These are phyloP conservation scores for Brachypodium distachyon DNA, from an alignment of 202 grass and related monocot species.

Conservation along the genomic window DNA sequence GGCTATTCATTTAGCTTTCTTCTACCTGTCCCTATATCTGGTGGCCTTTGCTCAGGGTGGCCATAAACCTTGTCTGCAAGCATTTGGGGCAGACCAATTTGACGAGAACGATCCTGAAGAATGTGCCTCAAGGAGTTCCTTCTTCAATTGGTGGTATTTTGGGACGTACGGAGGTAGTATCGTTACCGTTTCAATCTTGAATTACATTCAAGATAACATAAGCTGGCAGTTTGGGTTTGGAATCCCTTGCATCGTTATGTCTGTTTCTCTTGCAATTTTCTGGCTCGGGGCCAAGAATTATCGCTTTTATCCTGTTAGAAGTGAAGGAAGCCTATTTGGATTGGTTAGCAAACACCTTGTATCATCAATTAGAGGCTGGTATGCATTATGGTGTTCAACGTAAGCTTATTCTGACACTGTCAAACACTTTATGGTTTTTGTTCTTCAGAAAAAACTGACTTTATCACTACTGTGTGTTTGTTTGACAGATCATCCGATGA, in stretches of 20 bases:
- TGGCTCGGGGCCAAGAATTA: conserved; percentile 37
- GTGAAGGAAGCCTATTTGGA: neutral
- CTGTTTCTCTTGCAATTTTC: conserved; percentile 46
- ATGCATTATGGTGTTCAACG: conserved; percentile 1
- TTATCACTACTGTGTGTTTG: neutral
- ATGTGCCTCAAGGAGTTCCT: conserved; percentile 46
- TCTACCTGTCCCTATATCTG: conserved; percentile 62
- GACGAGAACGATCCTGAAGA: conserved; percentile 59
- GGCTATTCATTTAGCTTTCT: conserved; percentile 30
- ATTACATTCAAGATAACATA: conserved; percentile 75
- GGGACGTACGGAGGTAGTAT: conserved; percentile 19
- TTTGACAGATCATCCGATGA: conserved; percentile 15
- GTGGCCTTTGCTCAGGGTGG: conserved; percentile 62
- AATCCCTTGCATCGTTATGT: conserved; percentile 63
- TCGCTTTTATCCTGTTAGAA: conserved; percentile 25
- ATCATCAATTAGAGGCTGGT: neutral
- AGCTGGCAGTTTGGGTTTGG: conserved; percentile 78
- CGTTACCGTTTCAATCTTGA: conserved; percentile 33
- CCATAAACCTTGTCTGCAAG: conserved; percentile 69
- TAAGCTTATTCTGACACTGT: conserved; percentile 13
- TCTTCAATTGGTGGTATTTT: conserved; percentile 99
- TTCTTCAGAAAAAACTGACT: neutral
- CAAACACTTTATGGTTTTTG: neutral
- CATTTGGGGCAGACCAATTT: conserved; percentile 86
- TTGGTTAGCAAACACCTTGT: neutral